phyloP scores from a whole-genome alignment of 31 red algal genomes.

The Porphyra umbilicalis region DNA sequence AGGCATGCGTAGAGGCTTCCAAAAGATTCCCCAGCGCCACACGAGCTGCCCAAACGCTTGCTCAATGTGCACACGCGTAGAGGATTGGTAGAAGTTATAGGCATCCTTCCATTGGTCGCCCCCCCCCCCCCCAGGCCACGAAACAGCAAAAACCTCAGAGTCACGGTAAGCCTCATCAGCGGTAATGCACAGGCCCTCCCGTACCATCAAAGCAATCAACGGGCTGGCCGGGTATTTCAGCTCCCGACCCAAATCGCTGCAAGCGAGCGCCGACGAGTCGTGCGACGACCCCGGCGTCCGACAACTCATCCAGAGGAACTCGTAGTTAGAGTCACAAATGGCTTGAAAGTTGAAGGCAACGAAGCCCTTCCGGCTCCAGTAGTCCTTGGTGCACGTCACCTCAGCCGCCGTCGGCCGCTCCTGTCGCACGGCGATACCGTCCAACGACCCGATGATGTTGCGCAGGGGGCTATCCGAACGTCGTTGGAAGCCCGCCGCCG shows the following conservation, averaged over 20 bases:
- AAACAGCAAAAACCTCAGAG: slow-evolving; percentile 7
- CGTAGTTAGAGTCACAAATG: too few relatives aligned
- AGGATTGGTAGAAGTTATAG: slow-evolving; percentile 27
- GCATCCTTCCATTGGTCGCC: slow-evolving; percentile 6
- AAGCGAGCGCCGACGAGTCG: slow-evolving; percentile 3
- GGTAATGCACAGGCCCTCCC: slow-evolving; percentile 11
- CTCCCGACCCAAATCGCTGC: not conserved
- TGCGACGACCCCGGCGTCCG: slow-evolving; percentile 4
- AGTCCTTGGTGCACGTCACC: too few relatives aligned
- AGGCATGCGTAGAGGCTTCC: not conserved
- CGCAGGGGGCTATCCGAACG: too few relatives aligned
- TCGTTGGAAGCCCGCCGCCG: too few relatives aligned
- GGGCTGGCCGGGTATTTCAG: not conserved
- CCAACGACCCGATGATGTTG: too few relatives aligned
- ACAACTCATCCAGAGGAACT: not conserved
- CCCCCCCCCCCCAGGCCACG: slow-evolving; percentile 1
- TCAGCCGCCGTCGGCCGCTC: too few relatives aligned
- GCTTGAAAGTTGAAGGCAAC: too few relatives aligned
- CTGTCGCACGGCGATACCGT: too few relatives aligned
- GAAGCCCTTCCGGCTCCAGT: too few relatives aligned
- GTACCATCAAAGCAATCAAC: not conserved
- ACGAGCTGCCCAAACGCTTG: slow-evolving; percentile 24
- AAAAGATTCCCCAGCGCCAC: slow-evolving; percentile 5
- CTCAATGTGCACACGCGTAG: slow-evolving; percentile 8
- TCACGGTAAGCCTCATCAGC: slow-evolving; percentile 24